These are phyloP conservation scores for Trichopus zeylanicus DNA, from an alignment of 116 monocot genomes.

Conservation along the genomic window DNA sequence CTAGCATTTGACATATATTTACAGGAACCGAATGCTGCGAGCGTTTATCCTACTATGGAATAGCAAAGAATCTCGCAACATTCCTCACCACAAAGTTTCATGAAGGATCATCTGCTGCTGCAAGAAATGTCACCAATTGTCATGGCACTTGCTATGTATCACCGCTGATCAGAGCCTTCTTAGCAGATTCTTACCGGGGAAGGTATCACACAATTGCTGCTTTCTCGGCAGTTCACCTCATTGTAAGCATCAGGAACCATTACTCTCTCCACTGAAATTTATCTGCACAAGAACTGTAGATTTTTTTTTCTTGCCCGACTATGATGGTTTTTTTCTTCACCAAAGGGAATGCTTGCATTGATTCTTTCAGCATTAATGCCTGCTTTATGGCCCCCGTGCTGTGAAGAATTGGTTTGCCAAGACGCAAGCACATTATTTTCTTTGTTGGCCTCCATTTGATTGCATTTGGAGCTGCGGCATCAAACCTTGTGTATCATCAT, in stretches of 20 bases:
- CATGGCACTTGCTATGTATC: constrained; percentile 40
- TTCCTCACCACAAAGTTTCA: constrained; percentile 39
- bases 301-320: too few relatives aligned
- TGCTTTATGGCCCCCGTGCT: constrained; percentile 24
- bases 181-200: constrained; percentile 46
- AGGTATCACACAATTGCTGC: constrained; percentile 36
- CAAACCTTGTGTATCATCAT: constrained; percentile 47
- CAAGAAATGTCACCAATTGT: constrained; percentile 46
- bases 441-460: constrained; percentile 45
- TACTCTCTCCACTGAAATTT: background rate
- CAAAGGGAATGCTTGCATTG: constrained; percentile 42
- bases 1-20: background rate
- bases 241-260: constrained; percentile 17
- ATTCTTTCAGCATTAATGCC: constrained; percentile 39
- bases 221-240: constrained; percentile 32
- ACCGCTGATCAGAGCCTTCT: constrained; percentile 35
- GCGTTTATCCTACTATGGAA: constrained; percentile 46
- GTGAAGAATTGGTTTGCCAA: constrained; percentile 29
- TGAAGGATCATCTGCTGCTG: constrained; percentile 36
- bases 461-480: constrained; percentile 48
- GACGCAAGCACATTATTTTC: constrained; percentile 35
- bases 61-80: constrained; percentile 37
- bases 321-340: too few relatives aligned
- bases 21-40: constrained; percentile 48
- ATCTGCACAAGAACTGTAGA: too few relatives aligned